A percentile compares a stretch with the other conserved stretches of the same genome.
These are phyloP conservation scores for Xylaria sp. DNA, from an alignment of 2,329 filamentous ascomycete species.

Conservation along the genomic window DNA sequence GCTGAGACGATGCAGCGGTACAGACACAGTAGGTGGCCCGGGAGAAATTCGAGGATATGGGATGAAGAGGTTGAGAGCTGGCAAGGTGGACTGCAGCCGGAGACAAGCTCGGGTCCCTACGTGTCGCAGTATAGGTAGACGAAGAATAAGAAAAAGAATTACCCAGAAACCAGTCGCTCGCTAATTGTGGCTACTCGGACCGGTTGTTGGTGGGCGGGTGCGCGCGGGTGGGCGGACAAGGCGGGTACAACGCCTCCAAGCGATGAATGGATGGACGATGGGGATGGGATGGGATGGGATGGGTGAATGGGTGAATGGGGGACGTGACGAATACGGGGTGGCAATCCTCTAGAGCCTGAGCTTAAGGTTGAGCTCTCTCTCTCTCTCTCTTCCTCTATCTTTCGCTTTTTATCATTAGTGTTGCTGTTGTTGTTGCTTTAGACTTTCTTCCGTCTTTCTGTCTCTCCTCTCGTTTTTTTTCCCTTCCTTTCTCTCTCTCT, in stretches of 20 bases:
- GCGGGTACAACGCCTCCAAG: conserved; percentile 35
- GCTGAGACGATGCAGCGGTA: conserved; percentile 28
- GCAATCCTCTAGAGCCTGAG: too few relatives aligned
- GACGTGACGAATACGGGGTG: neutral
- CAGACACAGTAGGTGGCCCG: neutral
- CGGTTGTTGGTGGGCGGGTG: conserved; percentile 37
- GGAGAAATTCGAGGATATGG: neutral
- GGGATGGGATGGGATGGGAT: conserved; percentile 3
- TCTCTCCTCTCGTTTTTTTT: neutral
- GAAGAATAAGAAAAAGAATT: conserved; percentile 2
- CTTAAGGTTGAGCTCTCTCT: too few relatives aligned
- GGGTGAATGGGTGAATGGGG: neutral
- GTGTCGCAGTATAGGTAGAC: conserved; percentile 5
- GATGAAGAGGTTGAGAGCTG: neutral
- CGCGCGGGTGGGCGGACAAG: conserved; percentile 39
- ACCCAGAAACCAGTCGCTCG: conserved; percentile 31
- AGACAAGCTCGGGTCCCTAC: conserved; percentile 29
- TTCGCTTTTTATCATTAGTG: neutral
- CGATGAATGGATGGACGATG: conserved; percentile 9
- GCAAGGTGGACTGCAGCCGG: conserved; percentile 10
- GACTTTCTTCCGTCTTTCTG: neutral
- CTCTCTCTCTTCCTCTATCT: neutral
- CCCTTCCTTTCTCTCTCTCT: neutral
- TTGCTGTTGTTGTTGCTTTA: too few relatives aligned
- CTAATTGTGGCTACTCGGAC: conserved; percentile 41